These are phyloP conservation scores for Penicillium paradoxum DNA, from an alignment of 495 filamentous ascomycete genomes.

Conservation along the genomic window DNA sequence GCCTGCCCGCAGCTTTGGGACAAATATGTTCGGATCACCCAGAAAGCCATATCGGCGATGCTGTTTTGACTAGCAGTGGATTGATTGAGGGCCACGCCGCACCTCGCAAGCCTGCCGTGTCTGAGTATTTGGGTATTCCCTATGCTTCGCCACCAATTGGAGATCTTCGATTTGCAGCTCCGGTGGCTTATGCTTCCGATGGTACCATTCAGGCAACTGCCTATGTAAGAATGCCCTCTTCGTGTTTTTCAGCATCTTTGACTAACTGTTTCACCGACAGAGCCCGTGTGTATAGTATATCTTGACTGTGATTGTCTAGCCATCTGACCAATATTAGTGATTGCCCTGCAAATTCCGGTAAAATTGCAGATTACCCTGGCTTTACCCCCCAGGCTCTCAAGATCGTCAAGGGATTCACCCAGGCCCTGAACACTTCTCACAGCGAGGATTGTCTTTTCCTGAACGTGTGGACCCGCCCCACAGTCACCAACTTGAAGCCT, in stretches of 20 bases:
- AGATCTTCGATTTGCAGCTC: constrained; percentile 43
- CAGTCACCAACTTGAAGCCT: constrained; percentile 20
- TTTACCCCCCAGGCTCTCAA: constrained; percentile 22
- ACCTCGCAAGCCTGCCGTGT: constrained; percentile 29
- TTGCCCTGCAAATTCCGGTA: constrained; percentile 1
- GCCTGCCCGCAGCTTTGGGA: background rate
- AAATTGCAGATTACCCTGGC: constrained; percentile 21
- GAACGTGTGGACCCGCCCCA: constrained; percentile 41
- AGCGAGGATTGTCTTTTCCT: constrained; percentile 46
- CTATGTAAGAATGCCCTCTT: background rate
- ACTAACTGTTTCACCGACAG: background rate
- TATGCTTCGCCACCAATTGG: constrained; percentile 46
- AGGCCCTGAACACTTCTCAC: constrained; percentile 12
- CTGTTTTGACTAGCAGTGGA: constrained; percentile 27
- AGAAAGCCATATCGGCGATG: background rate
- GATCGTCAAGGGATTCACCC: constrained; percentile 28
- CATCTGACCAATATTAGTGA: constrained; percentile 1
- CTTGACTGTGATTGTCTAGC: background rate
- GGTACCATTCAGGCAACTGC: background rate
- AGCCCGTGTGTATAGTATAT: background rate
- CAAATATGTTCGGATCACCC: background rate
- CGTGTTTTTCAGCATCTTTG: too few species aligned
- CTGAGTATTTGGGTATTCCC: constrained; percentile 49
- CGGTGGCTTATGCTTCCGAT: constrained; percentile 7
- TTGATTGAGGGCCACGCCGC: constrained; percentile 44